phyloP scores from a whole-genome alignment of 2,329 filamentous ascomycete genomes.

The Tolypocladium album region DNA sequence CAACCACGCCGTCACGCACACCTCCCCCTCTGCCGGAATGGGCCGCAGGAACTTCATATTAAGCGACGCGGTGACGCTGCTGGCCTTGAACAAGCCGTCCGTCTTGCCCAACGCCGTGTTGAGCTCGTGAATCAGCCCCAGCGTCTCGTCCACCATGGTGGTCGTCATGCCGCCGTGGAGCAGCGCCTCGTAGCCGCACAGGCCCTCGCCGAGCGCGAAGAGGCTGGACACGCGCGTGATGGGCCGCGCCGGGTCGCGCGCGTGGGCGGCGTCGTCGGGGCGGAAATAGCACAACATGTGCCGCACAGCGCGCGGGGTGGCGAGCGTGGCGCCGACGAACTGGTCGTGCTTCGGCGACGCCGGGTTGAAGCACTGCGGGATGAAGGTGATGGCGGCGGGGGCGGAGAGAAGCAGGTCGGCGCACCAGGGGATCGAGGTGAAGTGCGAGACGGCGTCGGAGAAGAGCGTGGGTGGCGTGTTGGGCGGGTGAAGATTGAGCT shows the following conservation, averaged over 20 bases:
- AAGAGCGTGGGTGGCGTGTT: slow-evolving; percentile 15
- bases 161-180: slow-evolving; percentile 25
- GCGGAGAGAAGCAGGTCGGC: slow-evolving; percentile 14
- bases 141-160: slow-evolving; percentile 25
- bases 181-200: slow-evolving; percentile 20
- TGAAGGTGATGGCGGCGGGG: slow-evolving; percentile 15
- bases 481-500: slow-evolving; percentile 16
- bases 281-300: slow-evolving; percentile 25
- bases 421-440: slow-evolving; percentile 25
- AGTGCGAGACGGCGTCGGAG: slow-evolving; percentile 16
- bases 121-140: slow-evolving; percentile 23
- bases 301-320: slow-evolving; percentile 13
- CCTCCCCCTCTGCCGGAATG: slow-evolving; percentile 15
- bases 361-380: slow-evolving; percentile 22
- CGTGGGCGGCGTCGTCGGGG: slow-evolving; percentile 12
- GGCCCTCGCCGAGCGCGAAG: slow-evolving; percentile 20
- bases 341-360: slow-evolving; percentile 17
- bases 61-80: slow-evolving; percentile 22
- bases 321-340: slow-evolving; percentile 21
- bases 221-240: slow-evolving; percentile 19
- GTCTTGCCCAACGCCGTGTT: slow-evolving; percentile 22
- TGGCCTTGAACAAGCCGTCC: slow-evolving; percentile 13
- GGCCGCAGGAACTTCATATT: slow-evolving; percentile 23
- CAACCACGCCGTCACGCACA: slow-evolving; percentile 20
- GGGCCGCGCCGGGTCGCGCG: slow-evolving; percentile 11